These are phyloP conservation scores for Beverwykella pulmonaria DNA, from an alignment of 495 filamentous ascomycete species.

Conservation along the genomic window DNA sequence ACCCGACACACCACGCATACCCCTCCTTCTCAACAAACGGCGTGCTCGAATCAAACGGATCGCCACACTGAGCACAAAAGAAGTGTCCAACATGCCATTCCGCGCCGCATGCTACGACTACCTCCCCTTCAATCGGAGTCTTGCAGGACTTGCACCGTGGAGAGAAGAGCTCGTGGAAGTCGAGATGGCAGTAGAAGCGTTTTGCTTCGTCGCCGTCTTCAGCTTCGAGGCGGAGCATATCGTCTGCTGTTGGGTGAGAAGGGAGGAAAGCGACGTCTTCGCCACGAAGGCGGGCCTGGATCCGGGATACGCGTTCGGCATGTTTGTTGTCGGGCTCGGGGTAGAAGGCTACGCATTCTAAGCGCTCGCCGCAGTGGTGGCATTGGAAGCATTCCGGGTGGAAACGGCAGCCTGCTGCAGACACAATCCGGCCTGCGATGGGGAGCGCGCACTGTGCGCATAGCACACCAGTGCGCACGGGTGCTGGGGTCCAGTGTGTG, in stretches of 20 bases:
- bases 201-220: slow-evolving; percentile 65
- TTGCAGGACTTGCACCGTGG: slow-evolving; percentile 95
- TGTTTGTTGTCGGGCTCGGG: slow-evolving; percentile 79
- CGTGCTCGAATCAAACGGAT: slow-evolving; percentile 80
- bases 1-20: slow-evolving; percentile 96
- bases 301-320: slow-evolving; percentile 68
- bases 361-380: slow-evolving; percentile 79
- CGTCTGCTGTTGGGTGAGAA: slow-evolving; percentile 17
- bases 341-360: slow-evolving; percentile 95
- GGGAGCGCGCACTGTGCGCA: slow-evolving; percentile 82
- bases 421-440: slow-evolving; percentile 89
- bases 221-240: slow-evolving; percentile 37
- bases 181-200: slow-evolving; percentile 95
- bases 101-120: slow-evolving; percentile 86
- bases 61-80: slow-evolving; percentile 98
- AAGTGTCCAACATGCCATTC: slow-evolving; percentile 99
- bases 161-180: slow-evolving; percentile 94
- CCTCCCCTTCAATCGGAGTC: slow-evolving; percentile 97
- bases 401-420: slow-evolving; percentile 75
- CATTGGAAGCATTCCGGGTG: slow-evolving; percentile 94
- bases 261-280: slow-evolving; percentile 53
- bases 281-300: slow-evolving; percentile 58
- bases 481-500: slow-evolving; percentile 52
- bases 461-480: slow-evolving; percentile 69
- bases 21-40: slow-evolving; percentile 98